Percentiles rank a stretch among this genome's conserved stretches.
Conservation (phyloP, 2,329 filamentous ascomycete genomes). For the Cordyceps militaris region DNA sequence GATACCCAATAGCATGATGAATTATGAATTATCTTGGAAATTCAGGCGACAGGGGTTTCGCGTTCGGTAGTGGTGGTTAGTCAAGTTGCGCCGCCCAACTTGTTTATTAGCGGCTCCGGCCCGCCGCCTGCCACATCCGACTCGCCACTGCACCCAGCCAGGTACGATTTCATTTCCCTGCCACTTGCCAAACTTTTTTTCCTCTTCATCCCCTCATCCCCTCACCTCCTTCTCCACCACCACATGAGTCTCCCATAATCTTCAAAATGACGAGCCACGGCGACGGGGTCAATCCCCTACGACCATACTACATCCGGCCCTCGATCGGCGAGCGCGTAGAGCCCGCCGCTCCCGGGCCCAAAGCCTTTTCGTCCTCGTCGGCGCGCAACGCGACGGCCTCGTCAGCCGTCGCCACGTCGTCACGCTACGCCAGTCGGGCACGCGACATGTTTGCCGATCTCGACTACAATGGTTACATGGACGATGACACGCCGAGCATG, state of each 20-base stretch:
- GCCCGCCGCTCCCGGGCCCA: conserved; percentile 30
- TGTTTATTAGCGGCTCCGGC: background rate
- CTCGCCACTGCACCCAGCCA: background rate
- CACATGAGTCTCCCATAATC: conserved; percentile 18
- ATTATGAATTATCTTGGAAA: background rate
- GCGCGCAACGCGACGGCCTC: conserved; percentile 32
- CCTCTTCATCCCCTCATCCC: background rate
- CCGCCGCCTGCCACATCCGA: background rate
- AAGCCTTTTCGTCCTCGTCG: conserved; percentile 39
- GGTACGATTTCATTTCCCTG: conserved; percentile 2
- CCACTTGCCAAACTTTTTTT: background rate
- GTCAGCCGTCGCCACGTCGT: conserved; percentile 24
- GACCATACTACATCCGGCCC: conserved; percentile 62
- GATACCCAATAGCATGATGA: too few species aligned
- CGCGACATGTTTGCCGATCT: conserved; percentile 84
- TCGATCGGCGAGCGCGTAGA: conserved; percentile 43
- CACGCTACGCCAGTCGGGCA: conserved; percentile 53
- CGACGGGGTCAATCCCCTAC: conserved; percentile 54
- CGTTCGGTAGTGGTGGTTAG: background rate
- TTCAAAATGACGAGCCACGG: conserved; percentile 37
- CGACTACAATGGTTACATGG: conserved; percentile 83
- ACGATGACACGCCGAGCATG: conserved; percentile 67
- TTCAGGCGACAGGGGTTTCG: background rate
- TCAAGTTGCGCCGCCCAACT: background rate
- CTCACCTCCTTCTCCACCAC: conserved; percentile 15